Conservation (phyloP, 2,329 filamentous ascomycete species). For the Aureobasidium sp. region DNA sequence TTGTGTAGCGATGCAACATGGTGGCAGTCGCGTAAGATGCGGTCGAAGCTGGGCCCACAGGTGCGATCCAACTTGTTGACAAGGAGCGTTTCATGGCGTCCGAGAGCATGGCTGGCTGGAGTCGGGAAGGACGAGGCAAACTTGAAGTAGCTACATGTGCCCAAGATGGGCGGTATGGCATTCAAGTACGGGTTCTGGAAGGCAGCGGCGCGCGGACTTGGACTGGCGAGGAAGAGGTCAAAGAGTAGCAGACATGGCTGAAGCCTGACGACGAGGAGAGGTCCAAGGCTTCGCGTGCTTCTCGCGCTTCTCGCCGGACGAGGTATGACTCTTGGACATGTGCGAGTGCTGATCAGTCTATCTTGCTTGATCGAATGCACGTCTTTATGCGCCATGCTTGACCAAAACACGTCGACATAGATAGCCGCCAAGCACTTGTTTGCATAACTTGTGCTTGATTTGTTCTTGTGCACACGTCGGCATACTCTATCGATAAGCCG, state of each 20-base stretch:
- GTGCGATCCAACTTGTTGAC: constrained; percentile 52
- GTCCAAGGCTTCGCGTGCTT: not conserved
- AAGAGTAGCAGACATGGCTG: not conserved
- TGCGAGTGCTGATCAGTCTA: constrained; percentile 2
- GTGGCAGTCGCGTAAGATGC: constrained; percentile 49
- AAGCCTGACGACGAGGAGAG: not conserved
- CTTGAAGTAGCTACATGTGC: constrained; percentile 54
- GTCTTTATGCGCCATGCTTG: not conserved
- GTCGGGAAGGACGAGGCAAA: constrained; percentile 60
- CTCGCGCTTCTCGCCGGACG: not conserved
- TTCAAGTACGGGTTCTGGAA: constrained; percentile 55
- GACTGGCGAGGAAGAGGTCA: constrained; percentile 42
- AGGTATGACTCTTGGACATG: not conserved
- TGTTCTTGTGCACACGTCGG: not conserved
- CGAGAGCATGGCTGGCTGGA: constrained; percentile 50
- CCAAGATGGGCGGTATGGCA: constrained; percentile 53
- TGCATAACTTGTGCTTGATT: too few species aligned
- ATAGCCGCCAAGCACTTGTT: not conserved
- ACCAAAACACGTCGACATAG: not conserved
- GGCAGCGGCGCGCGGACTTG: constrained; percentile 53
- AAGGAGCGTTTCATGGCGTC: constrained; percentile 48
- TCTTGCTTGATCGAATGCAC: not conserved
- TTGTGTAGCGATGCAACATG: constrained; percentile 54
- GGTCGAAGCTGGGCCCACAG: constrained; percentile 54
- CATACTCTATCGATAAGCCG: not conserved